These are phyloP conservation scores for Cyberlindnera meyerae DNA, from an alignment of 805 yeast genomes.

Conservation along the genomic window DNA sequence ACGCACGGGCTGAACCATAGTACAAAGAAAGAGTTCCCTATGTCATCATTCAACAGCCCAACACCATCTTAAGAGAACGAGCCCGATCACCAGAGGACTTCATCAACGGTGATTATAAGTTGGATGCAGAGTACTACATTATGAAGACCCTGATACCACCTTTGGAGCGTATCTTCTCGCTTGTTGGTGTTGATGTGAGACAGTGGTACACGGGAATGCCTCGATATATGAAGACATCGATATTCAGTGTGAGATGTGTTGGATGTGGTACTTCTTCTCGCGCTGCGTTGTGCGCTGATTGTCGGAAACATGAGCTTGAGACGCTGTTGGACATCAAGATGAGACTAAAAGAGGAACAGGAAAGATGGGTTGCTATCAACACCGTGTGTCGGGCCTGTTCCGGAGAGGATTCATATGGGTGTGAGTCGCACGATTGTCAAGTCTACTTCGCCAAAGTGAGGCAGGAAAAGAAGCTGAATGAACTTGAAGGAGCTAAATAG, in stretches of 20 bases:
- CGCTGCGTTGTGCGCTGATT: slow-evolving; percentile 30
- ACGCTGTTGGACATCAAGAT: slow-evolving; percentile 31
- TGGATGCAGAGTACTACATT: slow-evolving; percentile 86
- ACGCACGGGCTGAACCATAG: slow-evolving; percentile 77
- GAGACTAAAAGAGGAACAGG: slow-evolving; percentile 25
- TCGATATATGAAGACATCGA: slow-evolving; percentile 14
- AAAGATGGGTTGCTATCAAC: slow-evolving; percentile 25
- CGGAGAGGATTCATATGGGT: slow-evolving; percentile 33
- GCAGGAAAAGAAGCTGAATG: slow-evolving; percentile 28
- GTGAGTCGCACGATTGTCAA: slow-evolving; percentile 63
- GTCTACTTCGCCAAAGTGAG: slow-evolving; percentile 52
- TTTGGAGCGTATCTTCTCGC: slow-evolving; percentile 71
- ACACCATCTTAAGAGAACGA: slow-evolving; percentile 64
- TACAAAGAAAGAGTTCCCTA: slow-evolving; percentile 86
- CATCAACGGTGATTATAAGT: slow-evolving; percentile 38
- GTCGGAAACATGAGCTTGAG: slow-evolving; percentile 32
- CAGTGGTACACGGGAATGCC: slow-evolving; percentile 78
- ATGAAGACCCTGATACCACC: slow-evolving; percentile 85
- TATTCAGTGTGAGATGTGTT: slow-evolving; percentile 30
- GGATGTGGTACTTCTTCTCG: slow-evolving; percentile 18
- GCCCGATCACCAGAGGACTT: slow-evolving; percentile 76
- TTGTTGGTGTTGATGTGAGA: slow-evolving; percentile 75
- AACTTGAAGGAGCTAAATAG: slow-evolving; percentile 12
- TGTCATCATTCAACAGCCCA: slow-evolving; percentile 61
- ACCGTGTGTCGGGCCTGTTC: slow-evolving; percentile 34